These are phyloP conservation scores for Diutina neorugosa DNA, from an alignment of 1,139 yeast species.

Conservation along the genomic window DNA sequence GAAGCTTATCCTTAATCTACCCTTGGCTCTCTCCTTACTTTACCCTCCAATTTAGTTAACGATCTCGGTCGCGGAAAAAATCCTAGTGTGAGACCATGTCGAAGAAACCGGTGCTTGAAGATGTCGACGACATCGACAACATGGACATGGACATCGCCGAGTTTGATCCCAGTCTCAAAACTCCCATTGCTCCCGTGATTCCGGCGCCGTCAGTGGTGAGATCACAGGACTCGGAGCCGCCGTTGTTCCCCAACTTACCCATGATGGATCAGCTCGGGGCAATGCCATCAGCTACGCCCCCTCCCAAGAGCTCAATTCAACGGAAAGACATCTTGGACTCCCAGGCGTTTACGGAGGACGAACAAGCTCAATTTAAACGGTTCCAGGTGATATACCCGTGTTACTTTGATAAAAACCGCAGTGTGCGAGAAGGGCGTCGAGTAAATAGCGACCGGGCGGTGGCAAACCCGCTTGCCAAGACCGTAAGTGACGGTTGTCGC, in stretches of 20 bases:
- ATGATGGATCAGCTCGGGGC: slow-evolving; percentile 9
- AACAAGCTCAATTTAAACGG: slow-evolving; percentile 46
- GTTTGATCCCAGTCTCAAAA: slow-evolving; percentile 62
- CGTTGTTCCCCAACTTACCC: slow-evolving; percentile 14
- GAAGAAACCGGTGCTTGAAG: slow-evolving; percentile 69
- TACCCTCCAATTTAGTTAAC: no score
- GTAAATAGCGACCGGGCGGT: slow-evolving; percentile 60
- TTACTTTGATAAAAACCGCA: slow-evolving; percentile 72
- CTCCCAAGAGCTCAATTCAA: neutral
- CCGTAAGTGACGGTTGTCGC: slow-evolving; percentile 56
- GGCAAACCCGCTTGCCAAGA: slow-evolving; percentile 76
- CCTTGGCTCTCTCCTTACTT: no score
- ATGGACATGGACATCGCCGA: slow-evolving; percentile 90
- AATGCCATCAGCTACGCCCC: neutral
- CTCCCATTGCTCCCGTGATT: slow-evolving; percentile 59
- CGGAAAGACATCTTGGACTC: slow-evolving; percentile 24
- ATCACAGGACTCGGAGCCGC: slow-evolving; percentile 41
- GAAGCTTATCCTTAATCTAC: no score
- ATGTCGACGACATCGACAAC: slow-evolving; percentile 78
- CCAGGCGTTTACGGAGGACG: slow-evolving; percentile 30
- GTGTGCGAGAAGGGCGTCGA: slow-evolving; percentile 76
- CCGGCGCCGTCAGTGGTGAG: slow-evolving; percentile 41
- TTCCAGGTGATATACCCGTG: slow-evolving; percentile 82
- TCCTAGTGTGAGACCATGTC: slow-evolving; percentile 8
- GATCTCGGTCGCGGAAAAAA: neutral